Evolutionary conservation across 495 filamentous ascomycete species (phyloP).

Genomic region (Penicillium psychrofluorescens): DNA sequence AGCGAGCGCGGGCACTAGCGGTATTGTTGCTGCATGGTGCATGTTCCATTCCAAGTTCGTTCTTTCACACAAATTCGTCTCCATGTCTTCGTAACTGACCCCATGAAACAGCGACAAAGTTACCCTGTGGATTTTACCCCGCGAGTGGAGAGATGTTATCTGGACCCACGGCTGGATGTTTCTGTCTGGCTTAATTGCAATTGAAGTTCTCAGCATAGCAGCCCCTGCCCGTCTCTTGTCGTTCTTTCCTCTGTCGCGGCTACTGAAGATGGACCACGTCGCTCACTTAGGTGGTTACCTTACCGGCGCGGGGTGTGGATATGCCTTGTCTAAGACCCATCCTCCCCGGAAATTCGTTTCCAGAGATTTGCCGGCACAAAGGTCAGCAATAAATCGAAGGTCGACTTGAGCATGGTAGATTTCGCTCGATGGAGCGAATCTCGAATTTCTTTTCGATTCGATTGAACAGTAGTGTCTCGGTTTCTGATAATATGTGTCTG

Average conservation of each 20-base stretch:
- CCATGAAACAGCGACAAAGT: slow-evolving; percentile 28
- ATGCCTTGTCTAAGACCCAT: slow-evolving; percentile 2
- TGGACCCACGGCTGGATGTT: slow-evolving; percentile 31
- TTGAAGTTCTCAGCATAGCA: slow-evolving; percentile 31
- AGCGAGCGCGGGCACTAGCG: slow-evolving; percentile 66
- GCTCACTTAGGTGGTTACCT: slow-evolving; percentile 68
- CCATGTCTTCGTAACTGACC: slow-evolving; percentile 1
- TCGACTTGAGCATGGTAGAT: too few species aligned
- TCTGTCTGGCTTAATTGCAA: slow-evolving; percentile 26
- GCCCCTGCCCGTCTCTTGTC: slow-evolving; percentile 15
- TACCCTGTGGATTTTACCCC: slow-evolving; percentile 35
- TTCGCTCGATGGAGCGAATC: too few species aligned
- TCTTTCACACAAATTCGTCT: not conserved
- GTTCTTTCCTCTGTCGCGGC: slow-evolving; percentile 17
- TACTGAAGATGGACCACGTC: slow-evolving; percentile 50
- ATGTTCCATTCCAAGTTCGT: slow-evolving; percentile 49
- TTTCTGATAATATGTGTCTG: too few species aligned
- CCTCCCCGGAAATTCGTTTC: too few species aligned
- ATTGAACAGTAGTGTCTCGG: too few species aligned
- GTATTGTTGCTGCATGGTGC: slow-evolving; percentile 60
- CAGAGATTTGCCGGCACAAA: too few species aligned
- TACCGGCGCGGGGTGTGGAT: slow-evolving; percentile 37
- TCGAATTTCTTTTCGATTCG: too few species aligned
- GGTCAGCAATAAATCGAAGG: too few species aligned
- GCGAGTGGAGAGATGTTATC: slow-evolving; percentile 23